These are phyloP conservation scores for Cyanidioschyzon merolae DNA, from an alignment of 23 red algal genomes.

Conservation along the genomic window DNA sequence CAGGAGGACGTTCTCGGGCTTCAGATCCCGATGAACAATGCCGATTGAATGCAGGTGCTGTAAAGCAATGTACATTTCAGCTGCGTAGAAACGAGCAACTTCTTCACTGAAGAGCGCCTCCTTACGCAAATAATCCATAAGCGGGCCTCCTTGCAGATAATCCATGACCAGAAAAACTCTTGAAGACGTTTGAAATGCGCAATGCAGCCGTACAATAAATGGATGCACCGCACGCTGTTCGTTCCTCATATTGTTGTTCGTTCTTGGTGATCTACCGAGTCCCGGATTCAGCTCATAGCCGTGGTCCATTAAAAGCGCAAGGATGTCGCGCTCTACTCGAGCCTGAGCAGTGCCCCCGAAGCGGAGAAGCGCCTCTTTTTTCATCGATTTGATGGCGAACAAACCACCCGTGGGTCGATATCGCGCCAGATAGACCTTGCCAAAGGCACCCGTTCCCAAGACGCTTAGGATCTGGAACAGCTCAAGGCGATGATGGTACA, in stretches of 20 bases:
- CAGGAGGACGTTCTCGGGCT: constrained; percentile 93
- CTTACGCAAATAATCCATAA: constrained; percentile 69
- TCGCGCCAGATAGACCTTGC: constrained; percentile 79
- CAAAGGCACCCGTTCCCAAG: constrained; percentile 88
- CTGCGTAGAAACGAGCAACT: constrained; percentile 74
- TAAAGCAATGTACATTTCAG: constrained; percentile 74
- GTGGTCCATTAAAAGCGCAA: constrained; percentile 28
- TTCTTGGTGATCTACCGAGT: neutral
- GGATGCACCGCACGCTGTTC: constrained; percentile 28
- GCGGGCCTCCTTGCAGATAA: constrained; percentile 73
- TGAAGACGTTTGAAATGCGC: constrained; percentile 62
- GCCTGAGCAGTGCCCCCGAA: constrained; percentile 46
- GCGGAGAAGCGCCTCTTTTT: constrained; percentile 30
- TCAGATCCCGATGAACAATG: constrained; percentile 92
- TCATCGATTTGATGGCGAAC: constrained; percentile 81
- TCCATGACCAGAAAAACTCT: constrained; percentile 95
- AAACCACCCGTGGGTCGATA: constrained; percentile 52
- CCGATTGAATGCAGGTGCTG: constrained; percentile 71
- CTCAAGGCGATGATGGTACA: constrained; percentile 53
- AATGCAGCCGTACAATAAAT: constrained; percentile 78
- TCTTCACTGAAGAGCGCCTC: constrained; percentile 72
- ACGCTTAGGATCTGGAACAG: constrained; percentile 68
- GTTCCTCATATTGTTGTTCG: neutral
- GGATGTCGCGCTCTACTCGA: constrained; percentile 69
- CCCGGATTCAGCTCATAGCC: neutral